A percentile compares a stretch with the other conserved stretches of the same genome.
These are phyloP conservation scores for Sporothrix schenckii DNA, from an alignment of 2,329 filamentous ascomycete genomes.

Conservation along the genomic window DNA sequence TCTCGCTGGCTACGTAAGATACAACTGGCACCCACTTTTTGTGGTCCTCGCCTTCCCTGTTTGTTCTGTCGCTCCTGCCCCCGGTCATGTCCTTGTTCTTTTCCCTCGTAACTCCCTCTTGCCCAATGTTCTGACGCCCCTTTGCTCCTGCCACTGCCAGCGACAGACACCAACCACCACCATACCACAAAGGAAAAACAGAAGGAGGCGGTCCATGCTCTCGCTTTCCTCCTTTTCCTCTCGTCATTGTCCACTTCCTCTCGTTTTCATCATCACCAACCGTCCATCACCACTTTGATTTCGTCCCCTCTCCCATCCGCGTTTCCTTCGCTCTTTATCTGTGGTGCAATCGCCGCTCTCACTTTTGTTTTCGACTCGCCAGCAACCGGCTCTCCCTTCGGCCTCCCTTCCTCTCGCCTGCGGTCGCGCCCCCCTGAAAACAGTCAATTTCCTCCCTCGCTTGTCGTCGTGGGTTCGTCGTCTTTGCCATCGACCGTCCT, in stretches of 20 bases:
- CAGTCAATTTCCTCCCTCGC: constrained; percentile 30
- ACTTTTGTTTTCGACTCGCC: constrained; percentile 19
- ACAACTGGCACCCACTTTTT: constrained; percentile 24
- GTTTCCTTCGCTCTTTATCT: constrained; percentile 14
- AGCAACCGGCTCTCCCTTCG: constrained; percentile 26
- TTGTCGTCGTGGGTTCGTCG: constrained; percentile 18
- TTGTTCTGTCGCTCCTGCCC: constrained; percentile 14
- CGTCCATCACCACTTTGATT: constrained; percentile 12
- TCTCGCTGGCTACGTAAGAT: neutral
- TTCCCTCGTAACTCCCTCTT: neutral
- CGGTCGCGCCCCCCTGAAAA: constrained; percentile 28
- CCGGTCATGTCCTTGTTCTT: neutral
- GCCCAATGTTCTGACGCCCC: constrained; percentile 5
- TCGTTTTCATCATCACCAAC: constrained; percentile 26
- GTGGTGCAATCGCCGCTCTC: constrained; percentile 18
- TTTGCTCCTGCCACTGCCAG: constrained; percentile 22
- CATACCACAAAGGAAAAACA: constrained; percentile 25
- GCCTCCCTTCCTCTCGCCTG: constrained; percentile 23
- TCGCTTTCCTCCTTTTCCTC: constrained; percentile 8
- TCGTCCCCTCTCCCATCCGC: neutral
- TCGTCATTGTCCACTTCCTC: constrained; percentile 21
- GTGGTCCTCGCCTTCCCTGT: constrained; percentile 19
- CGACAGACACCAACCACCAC: constrained; percentile 25
- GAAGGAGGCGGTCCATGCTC: constrained; percentile 15
- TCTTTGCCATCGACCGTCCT: constrained; percentile 2